Conservation (phyloP, 306 rosid genomes). For the Prunus padus region DNA sequence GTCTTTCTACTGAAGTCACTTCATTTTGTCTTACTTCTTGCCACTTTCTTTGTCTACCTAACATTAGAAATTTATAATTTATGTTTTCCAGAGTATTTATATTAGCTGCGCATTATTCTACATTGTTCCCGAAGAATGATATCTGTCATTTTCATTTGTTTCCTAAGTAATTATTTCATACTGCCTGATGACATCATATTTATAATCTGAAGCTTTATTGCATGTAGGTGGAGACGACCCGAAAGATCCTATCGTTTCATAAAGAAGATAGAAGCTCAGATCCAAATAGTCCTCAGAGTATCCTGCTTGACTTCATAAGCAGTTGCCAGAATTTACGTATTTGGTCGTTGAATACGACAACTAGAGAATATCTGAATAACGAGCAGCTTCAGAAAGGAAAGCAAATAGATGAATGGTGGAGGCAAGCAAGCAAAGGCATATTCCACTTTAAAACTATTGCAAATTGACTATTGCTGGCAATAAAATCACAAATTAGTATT, state of each 20-base stretch:
- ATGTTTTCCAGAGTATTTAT: constrained; percentile 17
- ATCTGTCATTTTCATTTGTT: constrained; percentile 25
- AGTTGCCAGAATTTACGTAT: constrained; percentile 98
- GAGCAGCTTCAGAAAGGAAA: constrained; percentile 99
- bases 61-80: neutral
- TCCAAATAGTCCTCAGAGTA: constrained; percentile 85
- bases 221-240: constrained; percentile 84
- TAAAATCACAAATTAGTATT: constrained; percentile 16
- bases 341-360: constrained; percentile 88
- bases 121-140: constrained; percentile 18
- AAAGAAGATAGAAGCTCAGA: constrained; percentile 88
- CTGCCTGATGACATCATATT: constrained; percentile 20
- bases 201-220: constrained; percentile 21
- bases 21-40: constrained; percentile 24
- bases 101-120: constrained; percentile 15
- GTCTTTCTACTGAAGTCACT: neutral
- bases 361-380: constrained; percentile 87
- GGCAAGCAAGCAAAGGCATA: constrained; percentile 90
- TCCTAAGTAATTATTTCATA: constrained; percentile 14
- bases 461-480: constrained; percentile 15
- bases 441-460: constrained; percentile 10
- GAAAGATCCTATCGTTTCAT: constrained; percentile 89
- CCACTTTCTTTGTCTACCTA: neutral
- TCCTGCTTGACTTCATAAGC: constrained; percentile 89
- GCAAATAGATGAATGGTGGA: constrained; percentile 99